Conservation (phyloP, 2,329 filamentous ascomycete species). For the Pleomassaria siparia region DNA sequence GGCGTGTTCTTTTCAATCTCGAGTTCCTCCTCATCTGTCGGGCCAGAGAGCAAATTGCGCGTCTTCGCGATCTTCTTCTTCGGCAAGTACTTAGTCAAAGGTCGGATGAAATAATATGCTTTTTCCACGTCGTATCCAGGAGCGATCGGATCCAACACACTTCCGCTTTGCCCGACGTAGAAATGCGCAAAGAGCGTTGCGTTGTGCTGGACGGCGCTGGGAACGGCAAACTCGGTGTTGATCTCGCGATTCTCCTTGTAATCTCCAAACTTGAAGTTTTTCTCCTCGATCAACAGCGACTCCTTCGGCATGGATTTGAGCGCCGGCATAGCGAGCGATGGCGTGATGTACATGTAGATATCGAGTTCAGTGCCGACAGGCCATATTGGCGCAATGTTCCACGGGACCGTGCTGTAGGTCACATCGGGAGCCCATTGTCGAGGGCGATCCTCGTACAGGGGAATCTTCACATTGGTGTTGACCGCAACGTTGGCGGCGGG, state of each 20-base stretch:
- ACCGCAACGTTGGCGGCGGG: conserved; percentile 20
- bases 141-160: conserved; percentile 72
- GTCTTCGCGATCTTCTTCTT: conserved; percentile 91
- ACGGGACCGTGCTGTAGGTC: conserved; percentile 65
- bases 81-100: conserved; percentile 83
- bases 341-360: conserved; percentile 80
- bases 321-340: conserved; percentile 68
- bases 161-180: conserved; percentile 77
- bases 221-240: conserved; percentile 76
- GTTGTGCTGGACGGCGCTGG: conserved; percentile 80
- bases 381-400: conserved; percentile 85
- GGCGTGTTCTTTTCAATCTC: conserved; percentile 58
- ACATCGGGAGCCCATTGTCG: conserved; percentile 53
- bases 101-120: conserved; percentile 81
- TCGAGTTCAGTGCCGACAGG: conserved; percentile 76
- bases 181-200: conserved; percentile 95
- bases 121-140: conserved; percentile 71
- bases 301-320: conserved; percentile 67
- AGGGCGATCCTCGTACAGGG: conserved; percentile 40
- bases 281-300: conserved; percentile 76
- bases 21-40: conserved; percentile 52
- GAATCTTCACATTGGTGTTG: conserved; percentile 35
- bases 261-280: conserved; percentile 75
- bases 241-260: conserved; percentile 76
- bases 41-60: conserved; percentile 71